phyloP scores from a whole-genome alignment of 106 monocot genomes.

The Posidonia australis region DNA sequence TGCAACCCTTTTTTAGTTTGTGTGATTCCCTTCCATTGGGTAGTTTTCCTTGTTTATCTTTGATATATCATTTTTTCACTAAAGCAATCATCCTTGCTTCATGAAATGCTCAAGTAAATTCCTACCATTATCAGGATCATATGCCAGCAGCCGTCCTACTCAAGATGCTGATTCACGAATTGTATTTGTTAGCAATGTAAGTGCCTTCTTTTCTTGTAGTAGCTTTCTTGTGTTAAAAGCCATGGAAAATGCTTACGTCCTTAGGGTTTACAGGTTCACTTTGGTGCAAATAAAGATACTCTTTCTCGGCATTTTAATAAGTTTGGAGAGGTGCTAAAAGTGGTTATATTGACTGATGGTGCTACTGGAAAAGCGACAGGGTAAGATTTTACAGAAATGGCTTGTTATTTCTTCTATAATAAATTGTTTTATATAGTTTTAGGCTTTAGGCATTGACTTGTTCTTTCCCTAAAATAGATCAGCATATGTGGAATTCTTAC shows the following conservation, averaged over 20 bases:
- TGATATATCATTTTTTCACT: too few species aligned
- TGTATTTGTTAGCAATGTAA: constrained; percentile 22
- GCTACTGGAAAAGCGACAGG: constrained; percentile 82
- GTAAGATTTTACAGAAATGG: constrained; percentile 21
- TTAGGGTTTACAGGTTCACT: constrained; percentile 44
- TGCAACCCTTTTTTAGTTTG: too few species aligned
- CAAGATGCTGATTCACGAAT: constrained; percentile 29
- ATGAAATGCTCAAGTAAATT: not conserved
- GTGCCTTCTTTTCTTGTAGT: not conserved
- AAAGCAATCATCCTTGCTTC: not conserved
- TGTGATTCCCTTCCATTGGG: too few species aligned
- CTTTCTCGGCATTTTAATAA: constrained; percentile 94
- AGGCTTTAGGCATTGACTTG: not conserved
- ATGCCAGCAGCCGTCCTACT: constrained; percentile 13
- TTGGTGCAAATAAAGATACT: constrained; percentile 85
- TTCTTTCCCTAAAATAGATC: constrained; percentile 46
- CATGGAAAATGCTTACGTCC: not conserved
- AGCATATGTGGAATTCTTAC: constrained; percentile 88
- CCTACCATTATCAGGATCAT: constrained; percentile 11
- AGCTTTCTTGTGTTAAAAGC: not conserved
- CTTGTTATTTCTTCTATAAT: not conserved
- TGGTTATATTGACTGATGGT: constrained; percentile 72
- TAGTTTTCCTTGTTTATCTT: not conserved
- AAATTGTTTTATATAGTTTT: not conserved
- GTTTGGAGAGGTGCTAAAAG: constrained; percentile 92